Percentiles rank a stretch among this genome's conserved stretches.
These are phyloP conservation scores for Paraurostyla sp. DNA, from an alignment of 73 alveolate species.

Conservation along the genomic window DNA sequence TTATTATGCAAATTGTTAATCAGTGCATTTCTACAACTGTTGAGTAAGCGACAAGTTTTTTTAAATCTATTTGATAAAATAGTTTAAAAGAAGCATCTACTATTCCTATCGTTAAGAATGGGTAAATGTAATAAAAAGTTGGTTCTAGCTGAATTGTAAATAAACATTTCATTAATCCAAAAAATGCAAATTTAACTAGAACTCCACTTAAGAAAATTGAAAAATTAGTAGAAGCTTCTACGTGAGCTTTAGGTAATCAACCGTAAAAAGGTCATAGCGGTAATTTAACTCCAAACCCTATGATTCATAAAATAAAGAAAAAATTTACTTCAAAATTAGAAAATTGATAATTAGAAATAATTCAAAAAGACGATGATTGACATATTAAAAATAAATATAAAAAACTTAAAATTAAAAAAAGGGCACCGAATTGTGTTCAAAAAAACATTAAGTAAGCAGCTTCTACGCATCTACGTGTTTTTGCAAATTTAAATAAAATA, in stretches of 20 bases:
- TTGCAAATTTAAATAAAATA: neutral
- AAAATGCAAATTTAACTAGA: slow-evolving; percentile 46
- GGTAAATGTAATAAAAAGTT: neutral
- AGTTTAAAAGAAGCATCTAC: slow-evolving; percentile 5
- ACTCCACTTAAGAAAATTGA: slow-evolving; percentile 63
- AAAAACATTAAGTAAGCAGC: slow-evolving; percentile 28
- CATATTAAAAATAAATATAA: neutral
- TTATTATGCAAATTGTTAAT: neutral
- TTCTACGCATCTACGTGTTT: slow-evolving; percentile 22
- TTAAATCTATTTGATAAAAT: neutral
- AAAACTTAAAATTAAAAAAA: slow-evolving; percentile 40
- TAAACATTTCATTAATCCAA: neutral
- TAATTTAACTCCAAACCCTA: slow-evolving; percentile 61
- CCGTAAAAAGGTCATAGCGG: slow-evolving; percentile 60
- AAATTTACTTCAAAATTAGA: slow-evolving; percentile 7
- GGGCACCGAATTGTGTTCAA: slow-evolving; percentile 61
- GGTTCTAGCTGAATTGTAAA: neutral
- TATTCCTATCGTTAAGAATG: neutral
- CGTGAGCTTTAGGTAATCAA: slow-evolving; percentile 71
- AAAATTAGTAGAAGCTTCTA: slow-evolving; percentile 60
- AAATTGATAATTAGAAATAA: neutral
- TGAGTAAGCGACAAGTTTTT: neutral
- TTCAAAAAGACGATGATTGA: neutral
- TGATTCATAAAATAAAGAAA: neutral
- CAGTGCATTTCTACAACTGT: slow-evolving; percentile 6